A percentile compares a stretch with the other conserved stretches of the same genome.
Conservation (phyloP, 352 stramenopile species). For the Pelagophyceae sp. region DNA sequence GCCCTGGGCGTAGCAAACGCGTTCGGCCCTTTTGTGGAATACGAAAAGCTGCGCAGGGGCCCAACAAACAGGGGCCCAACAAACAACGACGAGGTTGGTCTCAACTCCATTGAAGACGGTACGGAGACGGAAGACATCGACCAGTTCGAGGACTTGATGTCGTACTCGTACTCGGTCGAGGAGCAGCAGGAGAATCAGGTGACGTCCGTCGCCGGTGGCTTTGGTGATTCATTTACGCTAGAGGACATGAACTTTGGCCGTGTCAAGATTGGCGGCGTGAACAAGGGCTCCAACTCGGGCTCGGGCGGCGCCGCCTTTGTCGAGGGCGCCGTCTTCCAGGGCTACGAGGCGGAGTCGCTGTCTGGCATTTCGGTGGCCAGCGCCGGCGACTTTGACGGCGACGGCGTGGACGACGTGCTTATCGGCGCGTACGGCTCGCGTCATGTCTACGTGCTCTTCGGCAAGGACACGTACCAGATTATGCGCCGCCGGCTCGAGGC, state of each 20-base stretch:
- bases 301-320: neutral
- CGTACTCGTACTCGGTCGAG: slow-evolving; percentile 5
- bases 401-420: slow-evolving; percentile 6
- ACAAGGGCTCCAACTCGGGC: slow-evolving; percentile 6
- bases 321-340: neutral
- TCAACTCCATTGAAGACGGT: no score
- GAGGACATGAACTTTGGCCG: slow-evolving; percentile 16
- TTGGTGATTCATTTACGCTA: neutral
- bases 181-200: neutral
- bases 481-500: neutral
- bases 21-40: no score
- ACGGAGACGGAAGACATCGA: no score
- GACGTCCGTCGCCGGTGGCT: neutral
- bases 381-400: slow-evolving; percentile 8
- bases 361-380: neutral
- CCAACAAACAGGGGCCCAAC: no score
- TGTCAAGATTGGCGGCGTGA: no score
- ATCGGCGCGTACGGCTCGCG: neutral
- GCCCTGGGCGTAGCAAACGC: no score
- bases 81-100: no score
- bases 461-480: neutral
- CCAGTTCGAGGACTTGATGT: slow-evolving; percentile 14
- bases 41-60: no score
- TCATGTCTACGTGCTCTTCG: slow-evolving; percentile 14
- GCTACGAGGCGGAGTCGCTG: neutral